Conservation (phyloP, 2,329 filamentous ascomycete genomes). For the Alternaria hordeiaustralica region DNA sequence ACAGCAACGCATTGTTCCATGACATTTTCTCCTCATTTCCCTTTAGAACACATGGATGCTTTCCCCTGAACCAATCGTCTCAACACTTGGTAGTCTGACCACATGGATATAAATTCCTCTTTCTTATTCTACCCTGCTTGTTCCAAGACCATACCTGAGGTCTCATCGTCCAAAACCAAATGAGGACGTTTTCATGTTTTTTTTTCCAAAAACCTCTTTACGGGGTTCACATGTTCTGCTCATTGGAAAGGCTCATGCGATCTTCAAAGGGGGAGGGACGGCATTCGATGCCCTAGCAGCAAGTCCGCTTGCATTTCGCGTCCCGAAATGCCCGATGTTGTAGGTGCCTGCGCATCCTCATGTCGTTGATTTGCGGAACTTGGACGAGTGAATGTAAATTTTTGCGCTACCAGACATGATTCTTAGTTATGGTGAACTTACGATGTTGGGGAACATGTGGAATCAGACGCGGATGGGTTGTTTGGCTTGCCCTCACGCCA, state of each 20-base stretch:
- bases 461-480: neutral
- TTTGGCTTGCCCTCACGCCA: neutral
- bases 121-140: neutral
- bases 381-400: too few species aligned
- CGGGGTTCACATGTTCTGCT: neutral
- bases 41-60: too few species aligned
- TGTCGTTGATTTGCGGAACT: fast-evolving
- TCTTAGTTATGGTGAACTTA: too few species aligned
- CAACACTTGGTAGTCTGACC: neutral
- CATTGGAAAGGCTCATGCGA: neutral
- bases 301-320: neutral
- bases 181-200: neutral
- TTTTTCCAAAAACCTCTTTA: neutral
- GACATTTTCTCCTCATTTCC: too few species aligned
- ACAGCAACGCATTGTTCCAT: too few species aligned
- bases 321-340: neutral
- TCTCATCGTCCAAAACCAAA: neutral
- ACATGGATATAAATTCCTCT: neutral
- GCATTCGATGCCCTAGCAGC: neutral
- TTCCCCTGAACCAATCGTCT: too few species aligned
- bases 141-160: neutral
- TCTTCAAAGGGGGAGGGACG: neutral
- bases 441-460: too few species aligned
- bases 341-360: neutral
- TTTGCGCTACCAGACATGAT: too few species aligned